Base-by-base conservation (phyloP, 2,329 filamentous ascomycete genomes). In the Fusarium fujikuroi region DNA sequence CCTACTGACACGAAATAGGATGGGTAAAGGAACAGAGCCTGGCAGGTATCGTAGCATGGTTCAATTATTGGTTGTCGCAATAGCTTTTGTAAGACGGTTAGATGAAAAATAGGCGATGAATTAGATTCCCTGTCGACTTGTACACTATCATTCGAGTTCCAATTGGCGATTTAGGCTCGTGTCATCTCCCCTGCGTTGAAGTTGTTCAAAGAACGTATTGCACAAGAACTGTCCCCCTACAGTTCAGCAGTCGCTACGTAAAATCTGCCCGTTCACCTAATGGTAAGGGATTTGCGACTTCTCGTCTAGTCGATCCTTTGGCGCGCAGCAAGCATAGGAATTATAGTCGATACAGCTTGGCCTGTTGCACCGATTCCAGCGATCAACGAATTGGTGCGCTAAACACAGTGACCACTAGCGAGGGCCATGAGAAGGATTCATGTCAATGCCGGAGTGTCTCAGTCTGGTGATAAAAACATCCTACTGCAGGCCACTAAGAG, bases 1-100 rank as follows among this genome's bases (percentile, higher is more conserved):
- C 21, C 18, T 23, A 19, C 60, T 63, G 12, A 63, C 28, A 7
- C 12, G 14, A 3, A 5, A 15, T 11, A 63, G 60, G 60, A 21
- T 63, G 52, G 60, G 60, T 59, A 4, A 63, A 63, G 28, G 60
- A 63, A 23, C 42, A 63, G 19, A 63, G 60, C 46, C 60, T 63
- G 5, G 10, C n/a, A 11, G 42, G 52, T 16, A 63, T 63, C 18
- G 52, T 63, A 28, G 34, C 52, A n/a, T 63, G 60, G 60, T 63
- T 63, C 19, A 42, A 63, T n/a, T 59, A 63, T 19, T 63, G 60
- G 60, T 19, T 63, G 7, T 59, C 52, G 32, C 34, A 59, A 40
- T 63, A n/a, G 28, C 8, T 11, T 9, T 30, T 30, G 28, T 30
- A 30, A 30, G 28, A 9, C 9, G 28, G 8, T 30, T 30, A 9